Conservation (phyloP, 2,329 filamentous ascomycete species). For the Aspergillus japonicus region DNA sequence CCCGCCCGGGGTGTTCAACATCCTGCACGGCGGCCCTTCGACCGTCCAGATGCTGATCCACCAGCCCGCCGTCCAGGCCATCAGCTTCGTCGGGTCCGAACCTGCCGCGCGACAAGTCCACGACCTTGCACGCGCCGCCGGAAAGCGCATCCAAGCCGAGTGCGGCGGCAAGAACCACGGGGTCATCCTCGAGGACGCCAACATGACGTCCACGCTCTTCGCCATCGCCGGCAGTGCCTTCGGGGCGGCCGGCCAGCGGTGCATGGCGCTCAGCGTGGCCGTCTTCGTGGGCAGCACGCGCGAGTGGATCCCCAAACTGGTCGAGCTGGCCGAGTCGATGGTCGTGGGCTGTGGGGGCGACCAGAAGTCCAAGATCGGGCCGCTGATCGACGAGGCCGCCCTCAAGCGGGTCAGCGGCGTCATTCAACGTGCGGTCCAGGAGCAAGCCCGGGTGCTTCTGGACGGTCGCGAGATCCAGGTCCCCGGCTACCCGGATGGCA, state of each 20-base stretch:
- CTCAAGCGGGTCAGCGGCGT: constrained; percentile 60
- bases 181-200: constrained; percentile 62
- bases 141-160: constrained; percentile 67
- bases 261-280: constrained; percentile 64
- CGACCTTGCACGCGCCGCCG: constrained; percentile 59
- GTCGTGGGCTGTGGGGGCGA: constrained; percentile 63
- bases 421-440: constrained; percentile 60
- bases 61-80: constrained; percentile 64
- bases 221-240: constrained; percentile 66
- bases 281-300: constrained; percentile 63
- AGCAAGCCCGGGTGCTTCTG: constrained; percentile 61
- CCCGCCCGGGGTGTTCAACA: constrained; percentile 63
- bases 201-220: constrained; percentile 65
- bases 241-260: constrained; percentile 65
- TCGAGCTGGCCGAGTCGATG: constrained; percentile 59
- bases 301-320: constrained; percentile 62
- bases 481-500: constrained; percentile 61
- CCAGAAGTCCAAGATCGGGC: constrained; percentile 60
- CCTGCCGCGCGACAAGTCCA: constrained; percentile 66
- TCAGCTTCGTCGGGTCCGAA: constrained; percentile 66
- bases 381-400: constrained; percentile 59
- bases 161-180: constrained; percentile 68
- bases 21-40: constrained; percentile 61
- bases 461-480: constrained; percentile 60
- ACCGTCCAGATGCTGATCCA: constrained; percentile 66